Evolutionary conservation across 2,329 filamentous ascomycete genomes (phyloP).

Genomic region (Xylaria multiplex): DNA sequence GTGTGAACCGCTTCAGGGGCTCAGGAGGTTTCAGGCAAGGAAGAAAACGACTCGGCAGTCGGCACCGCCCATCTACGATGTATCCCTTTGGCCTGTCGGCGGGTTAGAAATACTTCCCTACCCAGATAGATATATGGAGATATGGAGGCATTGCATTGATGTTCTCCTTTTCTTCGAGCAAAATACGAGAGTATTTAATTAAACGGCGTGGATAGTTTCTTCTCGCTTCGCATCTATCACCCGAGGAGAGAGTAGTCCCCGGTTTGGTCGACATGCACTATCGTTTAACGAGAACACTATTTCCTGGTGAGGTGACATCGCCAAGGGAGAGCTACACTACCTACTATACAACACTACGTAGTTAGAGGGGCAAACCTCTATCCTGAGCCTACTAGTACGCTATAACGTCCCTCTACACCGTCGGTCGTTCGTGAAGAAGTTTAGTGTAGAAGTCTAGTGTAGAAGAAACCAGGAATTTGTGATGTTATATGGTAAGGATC

Average conservation of each 20-base stretch:
- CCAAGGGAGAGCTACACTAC: conserved; percentile 1
- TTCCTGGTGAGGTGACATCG: conserved; percentile 17
- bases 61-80: not conserved
- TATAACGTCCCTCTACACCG: conserved; percentile 1
- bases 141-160: not conserved
- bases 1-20: conserved; percentile 9
- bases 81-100: not conserved
- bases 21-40: conserved; percentile 29
- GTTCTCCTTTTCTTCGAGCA: conserved; percentile 1
- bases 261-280: not conserved
- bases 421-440: not conserved
- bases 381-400: not conserved
- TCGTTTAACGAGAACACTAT: conserved; percentile 8
- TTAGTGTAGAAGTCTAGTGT: not conserved
- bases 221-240: conserved; percentile 17
- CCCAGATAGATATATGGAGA: not conserved
- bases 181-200: conserved; percentile 29
- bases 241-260: not conserved
- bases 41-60: conserved; percentile 9
- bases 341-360: too few species aligned
- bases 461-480: not conserved
- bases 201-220: conserved; percentile 1
- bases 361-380: not conserved
- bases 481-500: conserved; percentile 3
- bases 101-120: not conserved